phyloP scores from a whole-genome alignment of 169 alveolate species.

The Cryptosporidium xiaoi region DNA sequence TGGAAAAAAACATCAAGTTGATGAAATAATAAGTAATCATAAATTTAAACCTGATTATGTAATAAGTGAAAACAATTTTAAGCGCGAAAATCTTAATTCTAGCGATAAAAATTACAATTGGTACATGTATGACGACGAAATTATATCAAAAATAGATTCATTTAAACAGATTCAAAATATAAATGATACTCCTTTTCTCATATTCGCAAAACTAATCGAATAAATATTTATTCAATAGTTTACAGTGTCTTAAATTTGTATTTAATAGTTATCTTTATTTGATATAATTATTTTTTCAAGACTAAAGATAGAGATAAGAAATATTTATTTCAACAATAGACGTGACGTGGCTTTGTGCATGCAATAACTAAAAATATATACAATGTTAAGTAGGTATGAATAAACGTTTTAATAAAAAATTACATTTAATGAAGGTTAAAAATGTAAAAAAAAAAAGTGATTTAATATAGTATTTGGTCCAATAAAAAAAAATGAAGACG shows the following conservation, averaged over 20 bases:
- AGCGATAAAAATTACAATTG: conserved; percentile 21
- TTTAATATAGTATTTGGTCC: no score
- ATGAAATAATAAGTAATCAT: no score
- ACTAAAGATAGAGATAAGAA: no score
- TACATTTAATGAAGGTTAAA: no score
- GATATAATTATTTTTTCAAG: neutral
- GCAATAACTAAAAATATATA: no score
- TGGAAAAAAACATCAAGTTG: conserved; percentile 19
- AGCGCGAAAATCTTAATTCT: neutral
- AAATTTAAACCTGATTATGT: no score
- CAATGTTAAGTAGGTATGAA: no score
- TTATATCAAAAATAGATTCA: conserved; percentile 23
- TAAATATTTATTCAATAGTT: neutral
- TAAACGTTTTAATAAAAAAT: no score
- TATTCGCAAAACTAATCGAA: conserved; percentile 31
- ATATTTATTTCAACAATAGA: neutral
- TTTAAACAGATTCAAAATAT: conserved; percentile 4
- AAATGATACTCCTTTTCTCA: conserved; percentile 29
- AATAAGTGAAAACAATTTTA: neutral
- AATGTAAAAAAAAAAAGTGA: no score
- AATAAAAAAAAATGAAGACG: no score
- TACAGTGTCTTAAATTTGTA: neutral
- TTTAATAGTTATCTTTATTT: neutral
- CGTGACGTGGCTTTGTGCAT: neutral
- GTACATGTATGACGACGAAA: conserved; percentile 36